Percentiles rank a stretch among this genome's conserved stretches.
Conservation (phyloP, 1,284 basidiomycete genomes). For the Xanthoconium separans region DNA sequence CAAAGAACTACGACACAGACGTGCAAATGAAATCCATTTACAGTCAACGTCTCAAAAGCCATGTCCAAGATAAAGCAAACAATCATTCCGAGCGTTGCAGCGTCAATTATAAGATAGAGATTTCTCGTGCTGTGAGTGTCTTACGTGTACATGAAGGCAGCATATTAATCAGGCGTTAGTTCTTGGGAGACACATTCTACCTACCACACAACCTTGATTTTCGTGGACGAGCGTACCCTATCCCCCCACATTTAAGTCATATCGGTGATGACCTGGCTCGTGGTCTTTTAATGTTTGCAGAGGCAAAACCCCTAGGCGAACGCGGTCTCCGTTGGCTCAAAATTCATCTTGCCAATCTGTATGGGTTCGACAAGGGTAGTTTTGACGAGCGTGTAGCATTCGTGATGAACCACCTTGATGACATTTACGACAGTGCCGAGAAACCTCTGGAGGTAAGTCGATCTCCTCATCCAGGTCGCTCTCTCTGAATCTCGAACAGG, state of each 20-base stretch:
- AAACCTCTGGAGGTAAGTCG: conserved; percentile 73
- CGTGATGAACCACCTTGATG: conserved; percentile 69
- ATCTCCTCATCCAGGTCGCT: background rate
- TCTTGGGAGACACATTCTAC: conserved; percentile 86
- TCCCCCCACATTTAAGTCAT: conserved; percentile 95
- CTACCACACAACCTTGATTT: conserved; percentile 98
- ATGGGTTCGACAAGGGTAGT: conserved; percentile 93
- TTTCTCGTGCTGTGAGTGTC: conserved; percentile 80
- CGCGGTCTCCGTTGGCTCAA: conserved; percentile 85
- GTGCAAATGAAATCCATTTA: conserved; percentile 64
- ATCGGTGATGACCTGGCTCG: conserved; percentile 95
- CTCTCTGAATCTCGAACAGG: conserved; percentile 39
- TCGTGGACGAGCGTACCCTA: conserved; percentile 95
- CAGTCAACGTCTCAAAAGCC: conserved; percentile 58
- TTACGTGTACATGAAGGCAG: background rate
- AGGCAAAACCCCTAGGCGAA: conserved; percentile 77
- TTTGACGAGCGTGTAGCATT: conserved; percentile 90
- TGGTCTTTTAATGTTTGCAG: conserved; percentile 85
- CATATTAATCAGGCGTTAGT: conserved; percentile 42
- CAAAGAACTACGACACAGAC: conserved; percentile 64
- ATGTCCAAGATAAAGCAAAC: conserved; percentile 65
- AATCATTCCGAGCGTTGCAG: conserved; percentile 91
- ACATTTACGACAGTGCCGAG: conserved; percentile 84
- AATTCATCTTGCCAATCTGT: conserved; percentile 92
- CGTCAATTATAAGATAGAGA: conserved; percentile 97